These are phyloP conservation scores for Antitrichia curtipendula DNA, from an alignment of 225 moss, liverwort and hornwort genomes.

Conservation along the genomic window DNA sequence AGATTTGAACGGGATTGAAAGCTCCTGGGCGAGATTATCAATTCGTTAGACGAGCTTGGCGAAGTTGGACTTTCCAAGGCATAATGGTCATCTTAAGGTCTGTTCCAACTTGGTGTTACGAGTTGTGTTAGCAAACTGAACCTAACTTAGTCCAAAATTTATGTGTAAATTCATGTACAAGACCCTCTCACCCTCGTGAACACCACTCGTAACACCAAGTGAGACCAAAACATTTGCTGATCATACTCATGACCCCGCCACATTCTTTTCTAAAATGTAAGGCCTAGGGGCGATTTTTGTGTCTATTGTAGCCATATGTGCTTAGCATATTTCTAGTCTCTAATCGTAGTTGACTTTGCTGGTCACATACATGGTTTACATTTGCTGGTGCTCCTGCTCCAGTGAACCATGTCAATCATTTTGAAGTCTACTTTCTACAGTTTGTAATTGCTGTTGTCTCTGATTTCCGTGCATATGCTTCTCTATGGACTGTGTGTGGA, in stretches of 20 bases:
- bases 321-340: background rate
- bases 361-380: background rate
- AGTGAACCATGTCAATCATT: background rate
- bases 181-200: background rate
- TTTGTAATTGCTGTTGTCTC: background rate
- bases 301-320: background rate
- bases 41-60: background rate
- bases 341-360: background rate
- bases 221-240: background rate
- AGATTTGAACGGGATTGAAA: background rate
- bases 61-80: background rate
- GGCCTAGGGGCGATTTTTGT: background rate
- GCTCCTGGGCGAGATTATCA: background rate
- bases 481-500: background rate
- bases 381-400: background rate
- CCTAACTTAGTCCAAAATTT: too few species aligned
- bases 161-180: background rate
- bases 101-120: background rate
- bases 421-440: background rate
- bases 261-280: background rate
- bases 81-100: too few species aligned
- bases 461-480: background rate
- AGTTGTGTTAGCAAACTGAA: background rate
- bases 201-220: background rate
- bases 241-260: background rate